Base-by-base conservation (phyloP, 345 rosid genomes). In the Salix suchowensis region DNA sequence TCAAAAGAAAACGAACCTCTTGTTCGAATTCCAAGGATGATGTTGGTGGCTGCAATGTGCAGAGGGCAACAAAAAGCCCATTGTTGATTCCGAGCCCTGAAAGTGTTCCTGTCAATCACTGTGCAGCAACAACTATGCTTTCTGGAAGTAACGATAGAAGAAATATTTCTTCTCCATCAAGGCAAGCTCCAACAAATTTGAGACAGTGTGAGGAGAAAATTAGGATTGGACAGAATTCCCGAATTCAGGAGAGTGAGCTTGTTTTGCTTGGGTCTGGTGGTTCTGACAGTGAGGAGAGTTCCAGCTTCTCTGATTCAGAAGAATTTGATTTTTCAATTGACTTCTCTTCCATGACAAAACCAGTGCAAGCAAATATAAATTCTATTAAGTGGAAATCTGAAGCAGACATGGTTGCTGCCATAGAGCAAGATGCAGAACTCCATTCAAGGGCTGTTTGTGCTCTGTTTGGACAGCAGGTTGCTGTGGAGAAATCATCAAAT, bases 371-470 rank as follows among this genome's bases (percentile, higher is more conserved):
- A 46, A 32, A 73, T 24, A 11, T 30, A 70, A 52, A 40, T 70
- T 23, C 23, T 23, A 65, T 19, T 32, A 64, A 26, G 26, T 83
- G 83, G 86, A 70, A 78, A 34, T 73, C 18, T 48, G 77, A 74
- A 65, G 19, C 30, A 14, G 58, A 85, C 1, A 67, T 80, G 84
- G 14, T 76, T 44, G 24, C n/a, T 6, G 74, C 79, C 65, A 65
- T 83, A 48, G 12, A 8, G 23, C 36, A 67, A 52, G 83, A 85
- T 68, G 61, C 12, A 32, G 74, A 75, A 68, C 64, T 80, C 24
- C 80, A 74, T 36, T 69, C 80, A 79, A 65, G 64, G 64, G 86
- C 88, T 67, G 73, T 85, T 54, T 85, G 86, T 70, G 84, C 82
- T 77, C 79, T 85, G 54, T 72, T 76, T 54, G 73, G 80, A 71